Evolutionary conservation across 1,284 basidiomycete genomes (phyloP).

Genomic region (Moesziomyces antarcticus): DNA sequence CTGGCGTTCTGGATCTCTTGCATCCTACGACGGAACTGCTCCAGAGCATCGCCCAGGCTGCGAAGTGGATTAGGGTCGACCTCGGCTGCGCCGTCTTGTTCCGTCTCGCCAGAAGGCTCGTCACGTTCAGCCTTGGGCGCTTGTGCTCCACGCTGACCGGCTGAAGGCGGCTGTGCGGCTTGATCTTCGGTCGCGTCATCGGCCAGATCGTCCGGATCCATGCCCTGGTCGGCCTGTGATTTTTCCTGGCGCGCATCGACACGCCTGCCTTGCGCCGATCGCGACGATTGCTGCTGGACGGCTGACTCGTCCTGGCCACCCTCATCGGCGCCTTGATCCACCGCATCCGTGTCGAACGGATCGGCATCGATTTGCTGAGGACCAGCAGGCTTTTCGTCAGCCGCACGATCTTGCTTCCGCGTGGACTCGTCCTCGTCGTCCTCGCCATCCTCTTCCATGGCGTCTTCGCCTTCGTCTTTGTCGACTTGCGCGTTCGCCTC

Average conservation of each 20-base stretch:
- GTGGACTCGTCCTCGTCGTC: slow-evolving; percentile 27
- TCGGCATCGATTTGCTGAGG: slow-evolving; percentile 23
- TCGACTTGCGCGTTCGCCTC: slow-evolving; percentile 22
- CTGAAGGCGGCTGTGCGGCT: slow-evolving; percentile 43
- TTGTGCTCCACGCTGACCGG: slow-evolving; percentile 19
- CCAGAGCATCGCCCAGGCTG: slow-evolving; percentile 84
- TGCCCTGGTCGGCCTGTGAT: slow-evolving; percentile 59
- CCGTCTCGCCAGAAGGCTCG: slow-evolving; percentile 24
- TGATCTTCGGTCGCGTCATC: slow-evolving; percentile 66
- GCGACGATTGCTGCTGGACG: slow-evolving; percentile 47
- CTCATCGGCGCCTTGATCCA: slow-evolving; percentile 42
- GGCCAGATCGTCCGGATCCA: slow-evolving; percentile 55
- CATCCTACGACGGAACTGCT: slow-evolving; percentile 84
- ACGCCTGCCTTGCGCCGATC: slow-evolving; percentile 35
- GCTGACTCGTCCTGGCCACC: slow-evolving; percentile 46
- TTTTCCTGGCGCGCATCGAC: slow-evolving; percentile 39
- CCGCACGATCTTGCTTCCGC: slow-evolving; percentile 16
- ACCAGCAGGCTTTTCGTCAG: slow-evolving; percentile 10
- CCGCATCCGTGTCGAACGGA: slow-evolving; percentile 38
- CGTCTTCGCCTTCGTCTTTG: slow-evolving; percentile 44
- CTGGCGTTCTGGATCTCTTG: slow-evolving; percentile 80
- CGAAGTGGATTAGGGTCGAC: slow-evolving; percentile 76
- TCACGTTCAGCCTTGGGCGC: slow-evolving; percentile 24
- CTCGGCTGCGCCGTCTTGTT: slow-evolving; percentile 49
- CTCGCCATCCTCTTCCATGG: slow-evolving; percentile 45